Evolutionary conservation across 306 rosid genomes (phyloP).

Genomic region (Cucurbita moschata): DNA sequence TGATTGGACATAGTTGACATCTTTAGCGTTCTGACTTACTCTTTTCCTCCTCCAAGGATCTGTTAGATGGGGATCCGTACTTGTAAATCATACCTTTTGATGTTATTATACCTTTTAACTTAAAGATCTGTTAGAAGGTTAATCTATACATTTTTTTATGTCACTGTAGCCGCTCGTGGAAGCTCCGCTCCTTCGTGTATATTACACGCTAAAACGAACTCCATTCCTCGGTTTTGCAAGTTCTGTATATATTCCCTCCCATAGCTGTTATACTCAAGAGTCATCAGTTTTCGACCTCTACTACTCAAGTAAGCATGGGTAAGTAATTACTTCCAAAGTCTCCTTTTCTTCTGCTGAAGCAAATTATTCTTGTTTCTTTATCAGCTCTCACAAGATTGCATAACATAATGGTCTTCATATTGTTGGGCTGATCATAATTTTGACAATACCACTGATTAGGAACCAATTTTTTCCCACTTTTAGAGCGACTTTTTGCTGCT

Average conservation of each 20-base stretch:
- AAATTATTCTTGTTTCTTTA: not conserved
- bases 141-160: not conserved
- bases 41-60: not conserved
- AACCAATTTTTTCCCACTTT: not conserved
- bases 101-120: not conserved
- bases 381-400: not conserved
- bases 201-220: not conserved
- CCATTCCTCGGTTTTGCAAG: not conserved
- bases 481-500: not conserved
- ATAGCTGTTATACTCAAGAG: not conserved
- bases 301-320: not conserved
- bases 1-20: not conserved
- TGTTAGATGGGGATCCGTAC: not conserved
- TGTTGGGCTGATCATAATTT: not conserved
- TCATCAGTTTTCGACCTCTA: not conserved
- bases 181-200: conserved; percentile 1
- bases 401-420: not conserved
- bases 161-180: not conserved
- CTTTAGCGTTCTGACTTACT: not conserved
- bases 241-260: not conserved
- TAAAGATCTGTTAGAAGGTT: not conserved
- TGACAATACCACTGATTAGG: not conserved
- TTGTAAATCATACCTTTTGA: not conserved
- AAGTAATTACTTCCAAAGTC: not conserved
- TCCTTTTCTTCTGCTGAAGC: not conserved